Base-by-base conservation (phyloP, 495 filamentous ascomycete species). In the Tuber aestivum region DNA sequence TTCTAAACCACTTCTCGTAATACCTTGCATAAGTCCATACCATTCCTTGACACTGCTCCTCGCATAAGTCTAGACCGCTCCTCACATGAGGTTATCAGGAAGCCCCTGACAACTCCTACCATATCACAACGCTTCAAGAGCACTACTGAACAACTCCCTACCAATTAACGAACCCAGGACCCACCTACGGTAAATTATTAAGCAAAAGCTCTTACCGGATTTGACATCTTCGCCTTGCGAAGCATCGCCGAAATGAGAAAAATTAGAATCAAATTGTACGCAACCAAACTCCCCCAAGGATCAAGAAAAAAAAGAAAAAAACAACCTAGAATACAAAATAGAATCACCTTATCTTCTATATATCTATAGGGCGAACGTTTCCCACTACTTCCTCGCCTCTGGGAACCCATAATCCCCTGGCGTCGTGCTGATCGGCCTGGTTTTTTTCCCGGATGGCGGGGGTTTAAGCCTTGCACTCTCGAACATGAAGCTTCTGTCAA, bases 401-500 rank as follows among this genome's bases (percentile, higher is more conserved):
- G 79, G 80, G 41, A 81, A 82, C 35, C 72, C 73, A 74, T 81
- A 81, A 68, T 76, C 80, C 56, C 44, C 69, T 8, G 41, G 42
- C 41, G 42, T 74, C 21, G 12, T 73, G 35, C 77, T 76, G 1
- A 40, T 72, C 40, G 73, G 69, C 32, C 70, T 68, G 40, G 82
- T 80, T 50, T 84, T 85, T 72, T 78, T 78, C 27, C 82, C 84
- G n/a, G 83, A 82, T 35, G 84, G 81, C 14, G 88, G 86, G 32
- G 88, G 84, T 72, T 87, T 88, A 21, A 89, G 84, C 70, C 87
- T 86, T 40, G 85, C 82, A 21, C 84, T 83, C 41, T 84, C 83
- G 78, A 85, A 86, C 82, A 87, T 85, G 73, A 87, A 86, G 69
- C 87, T 87, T n/a, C 77, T 83, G 40, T 80, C 81, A 41, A 82